phyloP scores from a whole-genome alignment of 176 grass and related monocot species.

The Bolboschoenus planiculmis region DNA sequence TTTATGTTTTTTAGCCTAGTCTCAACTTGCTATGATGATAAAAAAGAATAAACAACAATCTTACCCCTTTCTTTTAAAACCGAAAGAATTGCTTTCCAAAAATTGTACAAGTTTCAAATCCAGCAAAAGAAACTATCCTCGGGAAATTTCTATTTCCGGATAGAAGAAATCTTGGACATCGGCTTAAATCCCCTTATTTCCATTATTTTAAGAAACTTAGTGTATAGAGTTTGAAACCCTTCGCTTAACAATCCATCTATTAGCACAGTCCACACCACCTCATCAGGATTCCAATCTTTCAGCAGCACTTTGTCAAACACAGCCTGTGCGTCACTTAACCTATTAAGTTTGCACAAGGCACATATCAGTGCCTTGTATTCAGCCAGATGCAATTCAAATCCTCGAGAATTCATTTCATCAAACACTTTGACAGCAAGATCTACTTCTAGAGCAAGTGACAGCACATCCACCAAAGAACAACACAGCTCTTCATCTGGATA shows the following conservation, averaged over 20 bases:
- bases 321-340: slow-evolving; percentile 35
- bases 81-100: not conserved
- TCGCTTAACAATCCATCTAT: slow-evolving; percentile 47
- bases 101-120: slow-evolving; percentile 3
- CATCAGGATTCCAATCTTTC: slow-evolving; percentile 41
- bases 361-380: slow-evolving; percentile 49
- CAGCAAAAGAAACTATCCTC: slow-evolving; percentile 22
- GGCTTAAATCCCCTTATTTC: slow-evolving; percentile 37
- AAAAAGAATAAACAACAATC: slow-evolving; percentile 5
- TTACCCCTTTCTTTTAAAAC: not conserved
- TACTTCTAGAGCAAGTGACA: slow-evolving; percentile 32
- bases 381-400: slow-evolving; percentile 34
- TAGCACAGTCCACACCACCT: slow-evolving; percentile 51
- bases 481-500: slow-evolving; percentile 42
- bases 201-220: slow-evolving; percentile 51
- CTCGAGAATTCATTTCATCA: slow-evolving; percentile 28
- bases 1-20: not conserved
- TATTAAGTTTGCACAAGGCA: slow-evolving; percentile 44
- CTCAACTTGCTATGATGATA: not conserved
- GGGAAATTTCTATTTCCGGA: slow-evolving; percentile 34
- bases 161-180: slow-evolving; percentile 26
- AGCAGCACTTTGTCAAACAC: slow-evolving; percentile 43
- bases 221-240: slow-evolving; percentile 41
- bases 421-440: slow-evolving; percentile 49
- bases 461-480: slow-evolving; percentile 33